A percentile compares a stretch with the other conserved stretches of the same genome.
Conservation (phyloP, 208 protist species). For the Wallacemonas sp. region DNA sequence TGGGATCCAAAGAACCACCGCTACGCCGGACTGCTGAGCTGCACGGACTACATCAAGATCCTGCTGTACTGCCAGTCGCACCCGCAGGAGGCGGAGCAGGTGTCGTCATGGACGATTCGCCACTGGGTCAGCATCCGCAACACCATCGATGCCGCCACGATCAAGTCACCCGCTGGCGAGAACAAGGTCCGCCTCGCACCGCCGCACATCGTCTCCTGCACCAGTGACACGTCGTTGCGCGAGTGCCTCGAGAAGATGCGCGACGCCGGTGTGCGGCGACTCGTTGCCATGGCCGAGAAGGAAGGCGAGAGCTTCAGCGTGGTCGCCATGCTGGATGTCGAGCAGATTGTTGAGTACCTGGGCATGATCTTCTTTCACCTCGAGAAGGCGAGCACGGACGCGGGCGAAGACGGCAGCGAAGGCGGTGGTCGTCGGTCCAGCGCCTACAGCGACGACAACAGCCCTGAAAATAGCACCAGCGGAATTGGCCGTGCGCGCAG, state of each 20-base stretch:
- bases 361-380: slow-evolving; percentile 81
- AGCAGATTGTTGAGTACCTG: slow-evolving; percentile 85
- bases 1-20: slow-evolving; percentile 59
- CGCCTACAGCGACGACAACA: slow-evolving; percentile 1
- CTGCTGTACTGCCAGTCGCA: slow-evolving; percentile 77
- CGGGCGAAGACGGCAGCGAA: background rate
- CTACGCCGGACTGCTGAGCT: slow-evolving; percentile 79
- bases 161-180: slow-evolving; percentile 12
- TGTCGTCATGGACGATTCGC: slow-evolving; percentile 69
- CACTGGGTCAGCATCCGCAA: slow-evolving; percentile 48
- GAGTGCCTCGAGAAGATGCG: slow-evolving; percentile 74
- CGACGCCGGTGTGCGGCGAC: slow-evolving; percentile 50
- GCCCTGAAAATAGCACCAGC: slow-evolving; percentile 16
- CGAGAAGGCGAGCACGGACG: slow-evolving; percentile 40
- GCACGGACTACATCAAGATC: slow-evolving; percentile 88
- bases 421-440: background rate
- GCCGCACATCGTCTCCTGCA: slow-evolving; percentile 57
- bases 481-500: background rate
- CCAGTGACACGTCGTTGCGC: slow-evolving; percentile 56
- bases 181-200: slow-evolving; percentile 3
- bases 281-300: slow-evolving; percentile 74
- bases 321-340: slow-evolving; percentile 75
- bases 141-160: slow-evolving; percentile 19
- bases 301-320: slow-evolving; percentile 59
- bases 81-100: slow-evolving; percentile 53